phyloP scores from a whole-genome alignment of 352 stramenopile genomes.

The Globisporangium nunn region DNA sequence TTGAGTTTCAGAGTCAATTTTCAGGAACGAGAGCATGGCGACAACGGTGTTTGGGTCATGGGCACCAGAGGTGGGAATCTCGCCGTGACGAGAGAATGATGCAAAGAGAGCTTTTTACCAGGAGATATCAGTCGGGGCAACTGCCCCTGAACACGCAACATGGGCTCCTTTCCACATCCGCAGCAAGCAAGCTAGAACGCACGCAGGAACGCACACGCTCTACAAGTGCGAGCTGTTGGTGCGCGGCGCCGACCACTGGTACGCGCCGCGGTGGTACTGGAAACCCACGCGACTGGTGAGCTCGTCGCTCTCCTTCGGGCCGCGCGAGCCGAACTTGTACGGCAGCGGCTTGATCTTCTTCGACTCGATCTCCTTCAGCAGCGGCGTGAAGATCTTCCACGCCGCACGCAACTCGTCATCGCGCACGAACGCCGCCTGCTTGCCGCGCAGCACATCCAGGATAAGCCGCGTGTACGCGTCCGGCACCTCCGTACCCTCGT shows the following conservation, averaged over 20 bases:
- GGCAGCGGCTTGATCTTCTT: conserved; percentile 87
- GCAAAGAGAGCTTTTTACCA: too few species aligned
- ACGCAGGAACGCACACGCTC: neutral
- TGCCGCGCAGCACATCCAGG: conserved; percentile 94
- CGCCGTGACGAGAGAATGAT: too few species aligned
- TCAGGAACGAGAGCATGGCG: too few species aligned
- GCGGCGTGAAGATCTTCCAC: conserved; percentile 98
- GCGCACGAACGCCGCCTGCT: conserved; percentile 95
- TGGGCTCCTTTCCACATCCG: too few species aligned
- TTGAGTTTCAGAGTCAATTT: neutral
- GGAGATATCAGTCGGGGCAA: too few species aligned
- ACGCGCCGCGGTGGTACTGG: conserved; percentile 70
- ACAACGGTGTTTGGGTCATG: too few species aligned
- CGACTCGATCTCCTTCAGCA: conserved; percentile 94
- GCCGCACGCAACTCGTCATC: conserved; percentile 94
- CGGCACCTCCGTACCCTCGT: conserved; percentile 83
- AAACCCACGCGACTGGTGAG: conserved; percentile 58
- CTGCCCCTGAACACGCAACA: too few species aligned
- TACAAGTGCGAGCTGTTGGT: conserved; percentile 47
- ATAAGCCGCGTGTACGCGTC: conserved; percentile 98
- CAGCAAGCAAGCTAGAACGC: too few species aligned
- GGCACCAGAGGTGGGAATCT: too few species aligned
- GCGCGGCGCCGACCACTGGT: conserved; percentile 59
- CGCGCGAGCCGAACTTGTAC: conserved; percentile 92
- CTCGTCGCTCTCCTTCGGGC: conserved; percentile 89